A percentile compares a stretch with the other conserved stretches of the same genome.
Conservation (phyloP, 805 yeast genomes). For the Isabelozyma gotoi region DNA sequence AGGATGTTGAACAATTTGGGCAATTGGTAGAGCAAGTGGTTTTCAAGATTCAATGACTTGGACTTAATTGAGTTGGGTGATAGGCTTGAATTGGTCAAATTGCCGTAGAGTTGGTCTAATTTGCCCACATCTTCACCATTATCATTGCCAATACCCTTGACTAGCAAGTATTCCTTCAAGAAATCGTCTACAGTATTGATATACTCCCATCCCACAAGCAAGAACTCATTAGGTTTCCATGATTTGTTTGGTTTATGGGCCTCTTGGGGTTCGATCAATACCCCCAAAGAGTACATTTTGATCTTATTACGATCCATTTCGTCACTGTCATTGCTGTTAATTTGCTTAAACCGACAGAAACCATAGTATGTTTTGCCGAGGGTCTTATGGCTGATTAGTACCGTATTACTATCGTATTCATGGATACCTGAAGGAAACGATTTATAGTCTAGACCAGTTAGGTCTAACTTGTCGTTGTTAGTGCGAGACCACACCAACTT, state of each 20-base stretch:
- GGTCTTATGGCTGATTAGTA: constrained; percentile 28
- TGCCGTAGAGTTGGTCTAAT: constrained; percentile 14
- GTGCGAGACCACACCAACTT: constrained; percentile 35
- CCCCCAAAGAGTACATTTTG: constrained; percentile 40
- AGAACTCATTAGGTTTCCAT: constrained; percentile 39
- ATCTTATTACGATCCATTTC: constrained; percentile 23
- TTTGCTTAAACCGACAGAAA: constrained; percentile 30
- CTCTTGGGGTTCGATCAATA: constrained; percentile 29
- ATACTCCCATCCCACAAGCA: constrained; percentile 40
- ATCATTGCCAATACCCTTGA: not conserved
- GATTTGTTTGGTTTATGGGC: constrained; percentile 3
- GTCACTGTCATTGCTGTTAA: constrained; percentile 1
- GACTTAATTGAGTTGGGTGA: constrained; percentile 8
- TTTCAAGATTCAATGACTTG: constrained; percentile 9
- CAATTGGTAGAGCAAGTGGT: constrained; percentile 46
- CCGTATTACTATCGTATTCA: constrained; percentile 26
- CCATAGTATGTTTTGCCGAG: constrained; percentile 31
- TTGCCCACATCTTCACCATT: constrained; percentile 13
- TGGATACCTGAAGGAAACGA: constrained; percentile 43
- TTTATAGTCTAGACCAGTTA: constrained; percentile 38
- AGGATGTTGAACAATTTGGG: constrained; percentile 46
- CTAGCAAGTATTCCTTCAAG: constrained; percentile 18
- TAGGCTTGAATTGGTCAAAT: constrained; percentile 9
- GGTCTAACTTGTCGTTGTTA: constrained; percentile 10
- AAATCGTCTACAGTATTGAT: constrained; percentile 23